Percentiles rank a stretch among this genome's conserved stretches.
Evolutionary conservation across 331 rosid species (phyloP).

Genomic region (Stylosanthes scabra): DNA sequence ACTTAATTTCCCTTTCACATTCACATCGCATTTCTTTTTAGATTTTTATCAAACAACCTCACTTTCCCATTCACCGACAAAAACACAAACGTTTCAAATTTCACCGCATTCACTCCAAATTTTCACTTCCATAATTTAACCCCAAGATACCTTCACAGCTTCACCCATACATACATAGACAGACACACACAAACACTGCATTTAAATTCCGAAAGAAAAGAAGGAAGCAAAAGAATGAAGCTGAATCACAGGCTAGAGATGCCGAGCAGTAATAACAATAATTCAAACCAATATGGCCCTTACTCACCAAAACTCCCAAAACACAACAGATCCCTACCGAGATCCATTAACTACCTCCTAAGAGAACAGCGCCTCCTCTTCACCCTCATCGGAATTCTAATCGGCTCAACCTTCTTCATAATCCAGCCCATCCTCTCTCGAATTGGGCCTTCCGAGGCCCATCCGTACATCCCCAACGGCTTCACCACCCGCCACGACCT

Average conservation of each 20-base stretch:
- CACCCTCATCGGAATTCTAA: conserved; percentile 78
- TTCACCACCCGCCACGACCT: not conserved
- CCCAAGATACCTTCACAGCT: not conserved
- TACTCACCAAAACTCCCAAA: conserved; percentile 82
- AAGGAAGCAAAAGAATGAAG: conserved; percentile 54
- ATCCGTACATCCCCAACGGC: conserved; percentile 39
- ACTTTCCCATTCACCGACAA: no score
- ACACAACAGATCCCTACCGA: conserved; percentile 79
- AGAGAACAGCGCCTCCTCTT: conserved; percentile 90
- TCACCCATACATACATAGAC: not conserved
- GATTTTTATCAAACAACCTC: no score
- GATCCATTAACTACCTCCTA: conserved; percentile 83
- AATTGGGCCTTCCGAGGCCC: conserved; percentile 58
- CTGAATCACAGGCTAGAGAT: conserved; percentile 75
- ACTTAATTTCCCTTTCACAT: not conserved
- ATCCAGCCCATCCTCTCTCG: conserved; percentile 83
- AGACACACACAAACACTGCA: conserved; percentile 50
- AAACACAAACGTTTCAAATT: not conserved
- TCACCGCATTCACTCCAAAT: not conserved
- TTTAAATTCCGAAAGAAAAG: not conserved
- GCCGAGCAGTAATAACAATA: conserved; percentile 32
- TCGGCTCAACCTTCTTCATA: conserved; percentile 87
- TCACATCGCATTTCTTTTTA: no score
- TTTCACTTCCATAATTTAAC: not conserved
- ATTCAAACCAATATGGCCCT: conserved; percentile 37